Evolutionary conservation across 2,329 filamentous ascomycete genomes (phyloP), one percentile per base, ranked within the genome.

Genomic region (Sporothrix brasiliensis): DNA sequence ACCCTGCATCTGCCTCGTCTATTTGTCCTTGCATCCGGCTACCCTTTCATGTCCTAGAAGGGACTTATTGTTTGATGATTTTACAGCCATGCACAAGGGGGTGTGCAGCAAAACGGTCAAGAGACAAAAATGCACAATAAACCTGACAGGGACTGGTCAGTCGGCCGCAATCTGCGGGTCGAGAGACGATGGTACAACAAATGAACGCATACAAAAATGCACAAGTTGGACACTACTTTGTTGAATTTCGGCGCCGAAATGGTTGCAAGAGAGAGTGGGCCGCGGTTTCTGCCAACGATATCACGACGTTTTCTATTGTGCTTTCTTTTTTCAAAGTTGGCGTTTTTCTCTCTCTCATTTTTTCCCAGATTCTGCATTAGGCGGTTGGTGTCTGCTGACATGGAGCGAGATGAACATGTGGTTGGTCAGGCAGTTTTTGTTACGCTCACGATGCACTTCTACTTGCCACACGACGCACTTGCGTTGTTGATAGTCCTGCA

Each of bases 401-500:
- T 27, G 58, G 47, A 47, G 56, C 39, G 58, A 63, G 11, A 6
- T 1, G n/a, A 13, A 47, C 16, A 44, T 19, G 14, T n/a, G 39
- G 39, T 47, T 63, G 58, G 58, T 19, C 13, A 34, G 58, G 4
- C 34, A 9, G 19, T 10, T 41, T 21, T n/a, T 11, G 56, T 63
- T 13, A n/a, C 27, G 24, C 24, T 1, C 24, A 10, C 16, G 52
- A 24, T 63, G 58, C 58, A 44, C 27, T 14, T 47, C 24, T 47
- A 13, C 27, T 47, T 63, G 58, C 58, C 58, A 47, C 58, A 27
- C 58, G 39, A 63, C 58, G 58, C 58, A 63, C 39, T 47, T 63
- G 58, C 58, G 39, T 63, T n/a, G 39, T 21, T 21, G 34, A 34
- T 34, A 34, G 16, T 4, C 11, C 13, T 63, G n/a, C 19, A 14